Base-by-base conservation (phyloP, 2,329 filamentous ascomycete species). In the Aschersonia sp. region DNA sequence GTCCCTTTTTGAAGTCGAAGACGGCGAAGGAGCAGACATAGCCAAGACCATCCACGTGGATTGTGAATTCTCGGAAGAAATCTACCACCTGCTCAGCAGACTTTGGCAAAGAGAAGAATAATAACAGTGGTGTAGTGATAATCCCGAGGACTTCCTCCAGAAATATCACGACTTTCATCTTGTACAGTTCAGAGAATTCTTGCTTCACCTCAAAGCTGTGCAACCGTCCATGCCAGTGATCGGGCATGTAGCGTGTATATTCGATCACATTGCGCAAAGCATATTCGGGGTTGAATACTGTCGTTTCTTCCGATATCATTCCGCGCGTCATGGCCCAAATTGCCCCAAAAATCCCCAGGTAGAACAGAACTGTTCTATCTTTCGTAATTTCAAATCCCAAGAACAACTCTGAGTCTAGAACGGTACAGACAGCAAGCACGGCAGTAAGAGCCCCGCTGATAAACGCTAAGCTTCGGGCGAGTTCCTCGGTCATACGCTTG, bases 21-120 rank as follows among this genome's bases (percentile, higher is more conserved):
- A 95, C 87, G 4, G 92, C 92, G 66, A 96, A 97, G 1, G 90
- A 96, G 64, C 92, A 98, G 9, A 97, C 87, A 54, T 96, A 90
- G 29, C 92, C 92, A 37, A 98, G 75, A 0, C 92, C 92, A 59
- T 98, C 92, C 12, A 98, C 90, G 56, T 98, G 89, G 29, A 98
- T 81, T 0, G 92, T 97, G 56, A 97, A 96, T 61, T 98, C 92
- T 40, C 92, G 82, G 70, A 98, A 97, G 65, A 98, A 98, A 65
- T 98, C 92, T 50, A 97, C 83, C 53, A 98, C 83, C 50, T 89
- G 86, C 55, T 97, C 90, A 60, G 85, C 90, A 63, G 86, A 94
- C 55, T 81, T 84, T 0, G 89, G 87, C 35, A 97, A 73, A 51
- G 86, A 89, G 59, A 86, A 83, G 67, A 89, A 85, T 10, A 98